These are phyloP conservation scores for Apophysomyces trapeziformis DNA, from an alignment of 371 early-diverging fungal genomes.

Conservation along the genomic window DNA sequence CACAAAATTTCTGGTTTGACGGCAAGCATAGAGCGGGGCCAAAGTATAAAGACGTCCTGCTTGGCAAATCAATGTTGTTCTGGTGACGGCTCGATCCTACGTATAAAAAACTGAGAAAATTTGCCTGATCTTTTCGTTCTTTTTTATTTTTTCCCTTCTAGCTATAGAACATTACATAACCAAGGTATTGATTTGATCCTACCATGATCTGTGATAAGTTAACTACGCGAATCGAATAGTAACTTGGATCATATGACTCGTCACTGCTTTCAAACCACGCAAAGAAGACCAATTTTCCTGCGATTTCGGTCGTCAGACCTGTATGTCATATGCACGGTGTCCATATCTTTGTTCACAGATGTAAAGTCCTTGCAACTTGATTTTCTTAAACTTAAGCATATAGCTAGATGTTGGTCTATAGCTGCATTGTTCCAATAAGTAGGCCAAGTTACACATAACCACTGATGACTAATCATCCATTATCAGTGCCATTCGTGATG, in stretches of 20 bases:
- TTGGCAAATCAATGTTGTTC: neutral
- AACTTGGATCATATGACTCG: too few relatives aligned
- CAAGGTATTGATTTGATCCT: neutral
- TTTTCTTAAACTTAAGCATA: neutral
- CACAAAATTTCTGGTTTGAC: too few relatives aligned
- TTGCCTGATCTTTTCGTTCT: neutral
- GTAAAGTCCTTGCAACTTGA: neutral
- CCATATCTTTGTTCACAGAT: conserved; percentile 1
- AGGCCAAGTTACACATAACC: neutral
- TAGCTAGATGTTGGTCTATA: conserved; percentile 67
- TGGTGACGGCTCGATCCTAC: neutral
- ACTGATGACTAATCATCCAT: neutral
- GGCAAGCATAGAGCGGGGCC: neutral
- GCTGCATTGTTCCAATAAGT: conserved; percentile 75
- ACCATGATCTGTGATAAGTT: too few relatives aligned
- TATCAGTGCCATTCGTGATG: conserved; percentile 67
- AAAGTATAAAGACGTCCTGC: neutral
- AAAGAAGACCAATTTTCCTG: neutral
- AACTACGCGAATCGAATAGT: too few relatives aligned
- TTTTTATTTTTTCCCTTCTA: neutral
- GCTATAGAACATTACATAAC: neutral
- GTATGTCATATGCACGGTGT: neutral
- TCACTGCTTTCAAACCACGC: too few relatives aligned
- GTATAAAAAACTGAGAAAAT: neutral
- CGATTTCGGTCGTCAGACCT: neutral